phyloP scores from a whole-genome alignment of 768 basidiomycete species.

The Russula abietina region DNA sequence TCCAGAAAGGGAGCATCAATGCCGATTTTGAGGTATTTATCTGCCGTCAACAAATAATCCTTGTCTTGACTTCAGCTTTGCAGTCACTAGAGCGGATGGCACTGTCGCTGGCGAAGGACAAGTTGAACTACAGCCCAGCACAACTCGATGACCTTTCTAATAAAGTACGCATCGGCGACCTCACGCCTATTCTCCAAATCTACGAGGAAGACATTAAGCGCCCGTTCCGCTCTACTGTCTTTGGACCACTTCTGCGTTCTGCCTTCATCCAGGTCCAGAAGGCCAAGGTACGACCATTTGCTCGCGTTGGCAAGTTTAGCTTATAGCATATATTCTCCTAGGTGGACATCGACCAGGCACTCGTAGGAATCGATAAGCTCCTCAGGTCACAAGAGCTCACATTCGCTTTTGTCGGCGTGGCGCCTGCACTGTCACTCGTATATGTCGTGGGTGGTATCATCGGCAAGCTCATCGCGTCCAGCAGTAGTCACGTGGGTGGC shows the following conservation, averaged over 20 bases:
- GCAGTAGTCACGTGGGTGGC: constrained; percentile 54
- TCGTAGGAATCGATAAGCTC: constrained; percentile 87
- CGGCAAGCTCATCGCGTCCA: constrained; percentile 43
- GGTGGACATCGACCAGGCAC: constrained; percentile 89
- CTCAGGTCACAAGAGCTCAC: constrained; percentile 92
- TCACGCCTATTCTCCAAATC: constrained; percentile 78
- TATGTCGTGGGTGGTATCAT: constrained; percentile 59
- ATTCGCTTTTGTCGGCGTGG: constrained; percentile 95
- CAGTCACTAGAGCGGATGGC: constrained; percentile 94
- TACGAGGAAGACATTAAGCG: constrained; percentile 90
- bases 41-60: background rate
- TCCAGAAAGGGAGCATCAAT: constrained; percentile 73
- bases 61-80: background rate
- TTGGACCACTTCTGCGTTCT: constrained; percentile 76
- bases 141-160: constrained; percentile 62
- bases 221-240: constrained; percentile 75
- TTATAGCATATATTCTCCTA: constrained; percentile 28
- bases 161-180: constrained; percentile 71
- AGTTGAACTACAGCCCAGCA: constrained; percentile 54
- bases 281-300: constrained; percentile 61
- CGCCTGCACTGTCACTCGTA: constrained; percentile 77
- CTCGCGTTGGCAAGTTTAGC: background rate
- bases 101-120: constrained; percentile 74
- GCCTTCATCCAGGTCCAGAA: constrained; percentile 93
- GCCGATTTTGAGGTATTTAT: constrained; percentile 73